Evolutionary conservation across 352 stramenopile genomes (phyloP).

Genomic region (Peronospora tabacina): DNA sequence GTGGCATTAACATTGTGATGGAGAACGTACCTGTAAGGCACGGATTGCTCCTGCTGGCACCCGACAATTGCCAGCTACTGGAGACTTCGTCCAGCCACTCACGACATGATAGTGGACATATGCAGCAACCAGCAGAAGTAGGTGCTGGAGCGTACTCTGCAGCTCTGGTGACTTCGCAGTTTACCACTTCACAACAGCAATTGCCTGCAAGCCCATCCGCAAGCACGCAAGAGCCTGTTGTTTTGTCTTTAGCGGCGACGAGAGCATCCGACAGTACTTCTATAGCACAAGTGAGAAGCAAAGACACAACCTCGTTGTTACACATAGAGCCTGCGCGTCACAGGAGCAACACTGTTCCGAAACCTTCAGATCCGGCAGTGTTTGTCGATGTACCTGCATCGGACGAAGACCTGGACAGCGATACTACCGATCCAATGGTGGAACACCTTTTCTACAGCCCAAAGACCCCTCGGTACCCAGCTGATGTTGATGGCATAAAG

Average conservation of each 20-base stretch:
- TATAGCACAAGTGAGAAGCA: conserved; percentile 1
- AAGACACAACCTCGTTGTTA: not conserved
- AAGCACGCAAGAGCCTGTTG: conserved; percentile 2
- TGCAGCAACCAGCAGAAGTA: conserved; percentile 10
- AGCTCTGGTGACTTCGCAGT: conserved; percentile 45
- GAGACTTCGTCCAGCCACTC: conserved; percentile 30
- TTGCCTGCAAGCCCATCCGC: not conserved
- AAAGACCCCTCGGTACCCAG: conserved; percentile 37
- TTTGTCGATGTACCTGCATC: conserved; percentile 58
- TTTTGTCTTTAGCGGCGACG: not conserved
- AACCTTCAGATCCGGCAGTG: conserved; percentile 12
- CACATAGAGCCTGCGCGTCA: conserved; percentile 3
- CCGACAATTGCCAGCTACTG: conserved; percentile 58
- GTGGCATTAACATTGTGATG: conserved; percentile 63
- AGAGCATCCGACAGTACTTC: not conserved
- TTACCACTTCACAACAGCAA: conserved; percentile 21
- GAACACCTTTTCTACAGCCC: conserved; percentile 75
- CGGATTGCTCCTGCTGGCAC: conserved; percentile 59
- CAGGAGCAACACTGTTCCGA: not conserved
- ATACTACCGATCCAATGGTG: conserved; percentile 63
- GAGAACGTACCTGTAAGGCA: conserved; percentile 63
- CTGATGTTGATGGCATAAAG: not conserved
- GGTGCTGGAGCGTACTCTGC: conserved; percentile 47
- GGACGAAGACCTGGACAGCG: conserved; percentile 51
- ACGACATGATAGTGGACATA: conserved; percentile 6